phyloP scores from a whole-genome alignment of 2,329 filamentous ascomycete species.

The Aspergillus clavatus region DNA sequence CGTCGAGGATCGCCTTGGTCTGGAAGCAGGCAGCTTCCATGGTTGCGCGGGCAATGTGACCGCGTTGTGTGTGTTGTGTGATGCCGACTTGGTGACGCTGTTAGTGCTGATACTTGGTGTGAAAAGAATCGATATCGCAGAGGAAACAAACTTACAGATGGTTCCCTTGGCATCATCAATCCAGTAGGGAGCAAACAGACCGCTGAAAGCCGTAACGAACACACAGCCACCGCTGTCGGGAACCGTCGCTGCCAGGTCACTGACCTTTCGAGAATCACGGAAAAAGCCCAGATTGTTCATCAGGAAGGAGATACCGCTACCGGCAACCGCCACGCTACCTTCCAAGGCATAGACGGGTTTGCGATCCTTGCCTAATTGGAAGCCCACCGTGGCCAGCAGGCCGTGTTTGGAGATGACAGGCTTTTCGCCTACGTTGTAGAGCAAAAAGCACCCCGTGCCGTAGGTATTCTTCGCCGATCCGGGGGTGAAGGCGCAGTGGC shows the following conservation, averaged over 20 bases:
- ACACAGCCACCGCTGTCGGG: constrained; percentile 77
- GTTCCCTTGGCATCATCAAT: constrained; percentile 89
- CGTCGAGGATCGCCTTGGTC: constrained; percentile 84
- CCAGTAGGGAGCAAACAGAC: constrained; percentile 90
- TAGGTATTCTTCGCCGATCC: constrained; percentile 89
- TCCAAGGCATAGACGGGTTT: constrained; percentile 76
- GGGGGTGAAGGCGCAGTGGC: constrained; percentile 76
- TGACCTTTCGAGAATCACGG: constrained; percentile 58
- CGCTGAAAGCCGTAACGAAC: constrained; percentile 86
- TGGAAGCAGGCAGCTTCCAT: constrained; percentile 90
- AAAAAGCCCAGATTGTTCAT: constrained; percentile 63
- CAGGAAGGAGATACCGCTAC: constrained; percentile 72
- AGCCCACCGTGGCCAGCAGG: constrained; percentile 79
- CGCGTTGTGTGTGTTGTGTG: constrained; percentile 76
- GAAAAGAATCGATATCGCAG: neutral
- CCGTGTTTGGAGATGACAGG: constrained; percentile 82
- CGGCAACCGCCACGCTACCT: constrained; percentile 77
- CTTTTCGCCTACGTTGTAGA: constrained; percentile 81
- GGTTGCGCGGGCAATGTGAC: constrained; percentile 83
- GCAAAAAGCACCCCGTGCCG: constrained; percentile 81
- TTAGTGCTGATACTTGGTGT: constrained; percentile 13
- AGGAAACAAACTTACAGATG: constrained; percentile 56
- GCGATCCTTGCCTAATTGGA: constrained; percentile 67
- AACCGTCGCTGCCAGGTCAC: constrained; percentile 59
- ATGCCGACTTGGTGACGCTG: constrained; percentile 57